A percentile compares a stretch with the other conserved stretches of the same genome.
Evolutionary conservation across 1,139 yeast species (phyloP).

Genomic region (Suhomyces bokatorum): DNA sequence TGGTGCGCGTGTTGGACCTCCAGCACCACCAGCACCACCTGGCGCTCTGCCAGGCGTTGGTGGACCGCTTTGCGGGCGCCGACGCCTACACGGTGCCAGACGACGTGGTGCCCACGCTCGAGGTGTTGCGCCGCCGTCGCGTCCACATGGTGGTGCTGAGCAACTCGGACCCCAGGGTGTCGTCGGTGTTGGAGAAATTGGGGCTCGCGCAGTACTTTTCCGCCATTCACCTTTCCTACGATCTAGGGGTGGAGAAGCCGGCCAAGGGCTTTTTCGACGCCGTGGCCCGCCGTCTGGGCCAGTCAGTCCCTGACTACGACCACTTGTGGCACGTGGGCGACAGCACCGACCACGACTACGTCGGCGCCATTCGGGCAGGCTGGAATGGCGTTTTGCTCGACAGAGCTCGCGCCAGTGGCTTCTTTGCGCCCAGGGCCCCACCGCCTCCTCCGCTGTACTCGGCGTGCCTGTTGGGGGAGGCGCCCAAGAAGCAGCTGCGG

Average conservation of each 20-base stretch:
- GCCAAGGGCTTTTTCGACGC: slow-evolving; percentile 44
- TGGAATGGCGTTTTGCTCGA: slow-evolving; percentile 62
- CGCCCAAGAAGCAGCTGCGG: neutral
- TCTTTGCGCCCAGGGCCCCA: slow-evolving; percentile 10
- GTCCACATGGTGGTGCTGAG: slow-evolving; percentile 50
- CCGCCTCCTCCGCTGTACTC: slow-evolving; percentile 1
- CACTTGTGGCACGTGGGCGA: slow-evolving; percentile 70
- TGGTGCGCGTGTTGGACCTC: slow-evolving; percentile 42
- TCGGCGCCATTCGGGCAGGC: slow-evolving; percentile 55
- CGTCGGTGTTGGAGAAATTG: slow-evolving; percentile 45
- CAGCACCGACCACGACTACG: slow-evolving; percentile 51
- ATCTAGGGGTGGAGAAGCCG: slow-evolving; percentile 56
- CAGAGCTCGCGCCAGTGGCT: slow-evolving; percentile 31
- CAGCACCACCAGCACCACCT: slow-evolving; percentile 20
- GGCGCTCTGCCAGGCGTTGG: slow-evolving; percentile 40
- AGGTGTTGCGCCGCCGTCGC: slow-evolving; percentile 29
- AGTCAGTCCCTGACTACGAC: slow-evolving; percentile 14
- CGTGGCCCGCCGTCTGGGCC: slow-evolving; percentile 25
- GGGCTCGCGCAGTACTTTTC: slow-evolving; percentile 42
- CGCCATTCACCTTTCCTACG: slow-evolving; percentile 53
- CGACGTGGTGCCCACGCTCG: slow-evolving; percentile 54
- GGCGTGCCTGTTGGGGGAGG: slow-evolving; percentile 6
- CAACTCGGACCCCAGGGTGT: slow-evolving; percentile 60
- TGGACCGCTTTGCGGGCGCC: slow-evolving; percentile 46
- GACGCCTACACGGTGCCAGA: slow-evolving; percentile 55